Conservation (phyloP, 2,329 filamentous ascomycete genomes). For the Lomentospora prolificans region DNA sequence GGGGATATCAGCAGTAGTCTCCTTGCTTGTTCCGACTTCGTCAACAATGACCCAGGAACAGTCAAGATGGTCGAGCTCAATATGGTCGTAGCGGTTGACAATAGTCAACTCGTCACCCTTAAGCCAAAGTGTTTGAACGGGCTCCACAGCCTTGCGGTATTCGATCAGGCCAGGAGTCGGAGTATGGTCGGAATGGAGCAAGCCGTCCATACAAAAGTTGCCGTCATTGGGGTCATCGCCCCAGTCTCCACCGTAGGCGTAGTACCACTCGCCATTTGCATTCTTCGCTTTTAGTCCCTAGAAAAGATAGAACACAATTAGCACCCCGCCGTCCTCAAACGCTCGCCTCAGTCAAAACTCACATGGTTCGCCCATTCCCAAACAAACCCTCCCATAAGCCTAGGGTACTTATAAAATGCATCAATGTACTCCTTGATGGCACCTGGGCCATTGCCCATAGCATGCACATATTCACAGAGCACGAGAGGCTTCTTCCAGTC, state of each 20-base stretch:
- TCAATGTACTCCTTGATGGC: slow-evolving; percentile 58
- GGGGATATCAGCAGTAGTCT: slow-evolving; percentile 28
- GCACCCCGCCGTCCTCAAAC: neutral
- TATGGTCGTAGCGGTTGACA: slow-evolving; percentile 45
- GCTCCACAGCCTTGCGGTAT: slow-evolving; percentile 50
- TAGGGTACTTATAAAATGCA: slow-evolving; percentile 44
- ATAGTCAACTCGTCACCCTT: slow-evolving; percentile 33
- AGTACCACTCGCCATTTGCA: slow-evolving; percentile 34
- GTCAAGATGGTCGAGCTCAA: slow-evolving; percentile 37
- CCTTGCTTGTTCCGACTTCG: slow-evolving; percentile 20
- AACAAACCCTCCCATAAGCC: slow-evolving; percentile 51
- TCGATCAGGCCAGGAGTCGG: slow-evolving; percentile 42
- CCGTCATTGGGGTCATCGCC: slow-evolving; percentile 49
- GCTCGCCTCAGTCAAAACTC: slow-evolving; percentile 8
- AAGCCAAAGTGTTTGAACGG: slow-evolving; percentile 39
- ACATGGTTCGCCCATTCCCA: slow-evolving; percentile 58
- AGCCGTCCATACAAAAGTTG: slow-evolving; percentile 49
- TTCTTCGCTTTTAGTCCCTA: slow-evolving; percentile 33
- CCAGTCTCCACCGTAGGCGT: slow-evolving; percentile 53
- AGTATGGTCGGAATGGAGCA: slow-evolving; percentile 37
- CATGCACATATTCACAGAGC: slow-evolving; percentile 45
- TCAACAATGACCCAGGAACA: slow-evolving; percentile 32
- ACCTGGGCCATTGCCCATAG: slow-evolving; percentile 66
- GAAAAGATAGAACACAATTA: neutral
- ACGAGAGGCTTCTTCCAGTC: slow-evolving; percentile 47